A percentile compares a stretch with the other conserved stretches of the same genome.
phyloP scores from a whole-genome alignment of 1,139 yeast species.

The Saccharomyces hybrid region DNA sequence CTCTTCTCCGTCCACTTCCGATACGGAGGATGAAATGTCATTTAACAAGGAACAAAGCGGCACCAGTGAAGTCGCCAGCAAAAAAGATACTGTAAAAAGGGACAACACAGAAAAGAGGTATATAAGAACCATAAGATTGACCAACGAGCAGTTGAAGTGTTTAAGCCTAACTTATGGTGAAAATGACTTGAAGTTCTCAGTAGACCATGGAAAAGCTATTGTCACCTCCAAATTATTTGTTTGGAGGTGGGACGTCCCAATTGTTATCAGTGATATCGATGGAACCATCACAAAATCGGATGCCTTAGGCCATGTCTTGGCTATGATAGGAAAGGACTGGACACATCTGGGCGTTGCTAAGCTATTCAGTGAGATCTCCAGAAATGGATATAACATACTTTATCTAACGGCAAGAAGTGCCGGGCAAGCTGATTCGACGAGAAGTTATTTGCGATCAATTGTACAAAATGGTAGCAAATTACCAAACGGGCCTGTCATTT shows the following conservation, averaged over 20 bases:
- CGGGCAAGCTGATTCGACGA: constrained; percentile 91
- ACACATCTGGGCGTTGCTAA: constrained; percentile 95
- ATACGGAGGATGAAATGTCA: constrained; percentile 1
- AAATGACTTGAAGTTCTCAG: constrained; percentile 70
- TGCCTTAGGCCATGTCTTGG: constrained; percentile 93
- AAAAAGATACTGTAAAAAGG: constrained; percentile 6
- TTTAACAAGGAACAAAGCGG: not conserved
- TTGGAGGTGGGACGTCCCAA: constrained; percentile 82
- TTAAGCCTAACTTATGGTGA: constrained; percentile 71
- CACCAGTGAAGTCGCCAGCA: constrained; percentile 7
- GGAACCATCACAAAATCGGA: constrained; percentile 98
- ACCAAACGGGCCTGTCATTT: constrained; percentile 92
- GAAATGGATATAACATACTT: constrained; percentile 88
- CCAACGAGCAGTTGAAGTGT: constrained; percentile 78
- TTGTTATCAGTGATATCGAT: constrained; percentile 94
- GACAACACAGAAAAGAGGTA: constrained; percentile 31
- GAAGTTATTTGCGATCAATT: constrained; percentile 74
- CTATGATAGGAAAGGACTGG: constrained; percentile 96
- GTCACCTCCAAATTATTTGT: constrained; percentile 67
- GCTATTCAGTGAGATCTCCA: constrained; percentile 72
- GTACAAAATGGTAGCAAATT: constrained; percentile 65
- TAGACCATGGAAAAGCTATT: constrained; percentile 74
- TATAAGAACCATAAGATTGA: constrained; percentile 82
- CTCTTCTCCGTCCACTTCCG: constrained; percentile 3
- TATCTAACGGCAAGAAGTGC: constrained; percentile 92